These are phyloP conservation scores for Exserohilum turcica DNA, from an alignment of 2,329 filamentous ascomycete genomes.

Conservation along the genomic window DNA sequence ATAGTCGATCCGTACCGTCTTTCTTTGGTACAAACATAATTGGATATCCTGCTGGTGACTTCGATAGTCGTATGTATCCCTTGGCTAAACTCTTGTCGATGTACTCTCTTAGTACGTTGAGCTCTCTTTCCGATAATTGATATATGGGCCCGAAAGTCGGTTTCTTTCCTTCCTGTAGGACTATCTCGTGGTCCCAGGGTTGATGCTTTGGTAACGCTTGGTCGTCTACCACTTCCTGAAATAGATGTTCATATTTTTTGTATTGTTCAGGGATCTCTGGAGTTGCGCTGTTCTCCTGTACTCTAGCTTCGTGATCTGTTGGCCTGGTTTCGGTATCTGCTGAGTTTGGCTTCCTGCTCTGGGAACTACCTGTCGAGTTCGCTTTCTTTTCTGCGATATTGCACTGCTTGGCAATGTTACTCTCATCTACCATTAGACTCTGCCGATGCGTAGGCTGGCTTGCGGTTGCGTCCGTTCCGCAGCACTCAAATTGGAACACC, in stretches of 20 bases:
- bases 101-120: too few relatives aligned
- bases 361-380: background rate
- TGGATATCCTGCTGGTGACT: background rate
- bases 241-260: background rate
- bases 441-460: too few relatives aligned
- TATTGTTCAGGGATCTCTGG: background rate
- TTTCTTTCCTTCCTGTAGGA: background rate
- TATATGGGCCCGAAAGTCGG: too few relatives aligned
- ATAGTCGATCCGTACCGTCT: background rate
- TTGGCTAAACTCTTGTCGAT: background rate
- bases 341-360: background rate
- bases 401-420: background rate
- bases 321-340: too few relatives aligned
- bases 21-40: conserved; percentile 9
- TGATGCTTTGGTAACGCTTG: conserved; percentile 1
- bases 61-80: background rate
- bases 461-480: too few relatives aligned
- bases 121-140: background rate
- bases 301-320: background rate
- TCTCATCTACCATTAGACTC: background rate
- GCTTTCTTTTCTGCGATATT: background rate
- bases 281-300: background rate
- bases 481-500: too few relatives aligned
- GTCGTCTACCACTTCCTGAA: background rate
- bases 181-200: conserved; percentile 1